Evolutionary conservation across 768 basidiomycete species (phyloP).

Genomic region (Aureoboletus auriporus): DNA sequence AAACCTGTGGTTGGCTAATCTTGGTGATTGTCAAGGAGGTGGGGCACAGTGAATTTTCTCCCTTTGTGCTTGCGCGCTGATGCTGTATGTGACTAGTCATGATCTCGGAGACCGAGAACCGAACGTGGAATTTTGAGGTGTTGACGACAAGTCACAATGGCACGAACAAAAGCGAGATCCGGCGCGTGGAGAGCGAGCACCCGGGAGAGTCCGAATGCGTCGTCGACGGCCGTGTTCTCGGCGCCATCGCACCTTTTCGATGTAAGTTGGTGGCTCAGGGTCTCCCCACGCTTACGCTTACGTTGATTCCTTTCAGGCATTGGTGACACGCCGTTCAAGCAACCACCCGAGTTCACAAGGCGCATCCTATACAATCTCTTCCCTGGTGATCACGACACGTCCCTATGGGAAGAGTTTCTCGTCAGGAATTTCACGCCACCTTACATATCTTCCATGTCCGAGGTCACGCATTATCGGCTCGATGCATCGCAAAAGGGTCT

Average conservation of each 20-base stretch:
- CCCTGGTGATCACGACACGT: constrained; percentile 57
- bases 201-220: constrained; percentile 69
- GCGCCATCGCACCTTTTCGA: constrained; percentile 73
- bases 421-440: constrained; percentile 60
- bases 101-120: constrained; percentile 43
- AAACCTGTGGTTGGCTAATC: constrained; percentile 75
- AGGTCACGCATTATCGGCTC: constrained; percentile 55
- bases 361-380: constrained; percentile 63
- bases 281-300: constrained; percentile 11
- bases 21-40: constrained; percentile 81
- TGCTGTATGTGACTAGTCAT: constrained; percentile 37
- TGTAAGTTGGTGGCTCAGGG: constrained; percentile 41
- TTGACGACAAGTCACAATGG: constrained; percentile 71
- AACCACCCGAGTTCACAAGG: constrained; percentile 64
- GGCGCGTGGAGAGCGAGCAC: constrained; percentile 59
- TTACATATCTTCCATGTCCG: constrained; percentile 62
- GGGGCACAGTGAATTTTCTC: constrained; percentile 21
- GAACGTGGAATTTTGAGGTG: constrained; percentile 56
- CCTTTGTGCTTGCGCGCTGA: constrained; percentile 1
- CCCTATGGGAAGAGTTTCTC: constrained; percentile 65
- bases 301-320: constrained; percentile 41
- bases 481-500: constrained; percentile 23
- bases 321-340: constrained; percentile 71
- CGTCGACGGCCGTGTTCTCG: constrained; percentile 63
- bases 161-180: constrained; percentile 60